Evolutionary conservation across 106 monocot species (phyloP).

Genomic region (Gastrodia elata): DNA sequence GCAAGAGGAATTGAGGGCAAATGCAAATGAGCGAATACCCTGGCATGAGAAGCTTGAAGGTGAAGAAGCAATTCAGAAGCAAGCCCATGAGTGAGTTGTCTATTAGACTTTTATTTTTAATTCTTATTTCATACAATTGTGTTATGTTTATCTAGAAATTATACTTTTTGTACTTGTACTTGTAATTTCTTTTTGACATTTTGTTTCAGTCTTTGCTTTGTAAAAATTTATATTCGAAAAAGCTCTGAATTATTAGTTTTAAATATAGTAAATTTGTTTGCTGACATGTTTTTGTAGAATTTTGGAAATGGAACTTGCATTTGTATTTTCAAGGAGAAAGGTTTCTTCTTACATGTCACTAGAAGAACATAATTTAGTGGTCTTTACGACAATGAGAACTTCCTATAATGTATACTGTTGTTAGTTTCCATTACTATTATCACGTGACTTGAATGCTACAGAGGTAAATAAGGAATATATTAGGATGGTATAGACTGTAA

Average conservation of each 20-base stretch:
- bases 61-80: conserved; percentile 94
- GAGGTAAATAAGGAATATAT: not conserved
- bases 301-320: not conserved
- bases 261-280: not conserved
- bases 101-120: not conserved
- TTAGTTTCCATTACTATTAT: not conserved
- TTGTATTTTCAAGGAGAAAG: not conserved
- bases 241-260: not conserved
- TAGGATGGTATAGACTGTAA: too few species aligned
- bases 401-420: not conserved
- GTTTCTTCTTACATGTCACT: not conserved
- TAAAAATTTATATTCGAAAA: not conserved
- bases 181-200: not conserved
- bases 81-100: conserved; percentile 80
- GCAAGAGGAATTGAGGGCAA: conserved; percentile 65
- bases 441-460: not conserved
- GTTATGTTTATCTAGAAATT: not conserved
- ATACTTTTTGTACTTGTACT: not conserved
- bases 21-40: conserved; percentile 82
- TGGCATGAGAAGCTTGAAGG: conserved; percentile 96
- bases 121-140: not conserved
- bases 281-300: not conserved
- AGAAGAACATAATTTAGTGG: not conserved
- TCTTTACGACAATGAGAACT: not conserved
- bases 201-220: not conserved